phyloP scores from a whole-genome alignment of 1,284 basidiomycete species.

The Meripilus lineatus region DNA sequence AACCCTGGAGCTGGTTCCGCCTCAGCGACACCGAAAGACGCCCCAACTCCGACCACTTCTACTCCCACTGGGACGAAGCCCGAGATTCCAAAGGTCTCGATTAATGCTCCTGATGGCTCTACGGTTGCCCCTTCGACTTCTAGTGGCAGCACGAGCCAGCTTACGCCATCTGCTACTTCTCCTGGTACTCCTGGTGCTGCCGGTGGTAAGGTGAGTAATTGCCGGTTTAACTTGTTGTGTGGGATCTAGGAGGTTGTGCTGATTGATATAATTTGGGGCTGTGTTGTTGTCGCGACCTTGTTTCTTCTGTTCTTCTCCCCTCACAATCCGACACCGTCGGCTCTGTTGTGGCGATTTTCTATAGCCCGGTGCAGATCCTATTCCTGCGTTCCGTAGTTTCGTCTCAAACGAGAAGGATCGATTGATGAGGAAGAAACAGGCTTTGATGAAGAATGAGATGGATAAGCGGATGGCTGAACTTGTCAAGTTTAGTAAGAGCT shows the following conservation, averaged over 20 bases:
- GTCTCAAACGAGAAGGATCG: conserved; percentile 87
- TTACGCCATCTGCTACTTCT: no score
- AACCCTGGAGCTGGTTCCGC: not conserved
- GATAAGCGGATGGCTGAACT: conserved; percentile 90
- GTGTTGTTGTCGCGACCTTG: no score
- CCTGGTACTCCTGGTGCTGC: no score
- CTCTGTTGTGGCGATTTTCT: not conserved
- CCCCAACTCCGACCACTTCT: conserved; percentile 29
- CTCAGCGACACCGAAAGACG: conserved; percentile 23
- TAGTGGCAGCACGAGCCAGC: no score
- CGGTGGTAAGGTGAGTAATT: no score
- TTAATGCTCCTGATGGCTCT: conserved; percentile 66
- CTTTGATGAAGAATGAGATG: conserved; percentile 88
- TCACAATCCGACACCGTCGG: not conserved
- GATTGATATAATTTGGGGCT: no score
- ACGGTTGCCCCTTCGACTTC: conserved; percentile 25
- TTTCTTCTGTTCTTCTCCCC: no score
- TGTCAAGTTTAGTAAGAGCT: conserved; percentile 86
- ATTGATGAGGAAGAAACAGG: conserved; percentile 86
- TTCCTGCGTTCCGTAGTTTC: conserved; percentile 84
- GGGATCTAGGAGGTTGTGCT: no score
- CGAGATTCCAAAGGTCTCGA: conserved; percentile 63
- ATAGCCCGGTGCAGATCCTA: conserved; percentile 61
- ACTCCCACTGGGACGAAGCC: conserved; percentile 31
- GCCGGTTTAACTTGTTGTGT: no score